phyloP scores from a whole-genome alignment of 2,329 filamentous ascomycete species.

The Knoxdaviesia capensis region DNA sequence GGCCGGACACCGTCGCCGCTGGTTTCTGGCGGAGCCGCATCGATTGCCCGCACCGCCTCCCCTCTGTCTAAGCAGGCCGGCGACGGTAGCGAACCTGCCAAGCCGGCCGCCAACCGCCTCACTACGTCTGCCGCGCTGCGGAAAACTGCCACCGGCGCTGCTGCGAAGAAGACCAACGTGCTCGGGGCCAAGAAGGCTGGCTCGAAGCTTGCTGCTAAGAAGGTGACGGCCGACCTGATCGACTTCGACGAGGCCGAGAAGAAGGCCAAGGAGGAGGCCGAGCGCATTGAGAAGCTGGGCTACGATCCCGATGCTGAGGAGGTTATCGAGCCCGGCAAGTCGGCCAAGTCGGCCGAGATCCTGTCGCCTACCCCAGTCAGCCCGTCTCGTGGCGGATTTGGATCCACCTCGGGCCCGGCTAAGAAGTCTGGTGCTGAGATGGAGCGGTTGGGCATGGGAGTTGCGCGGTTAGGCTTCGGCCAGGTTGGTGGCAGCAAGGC shows the following conservation, averaged over 20 bases:
- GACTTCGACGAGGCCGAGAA: conserved; percentile 96
- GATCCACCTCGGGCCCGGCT: conserved; percentile 32
- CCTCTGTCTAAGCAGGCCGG: conserved; percentile 42
- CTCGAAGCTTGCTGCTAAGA: conserved; percentile 81
- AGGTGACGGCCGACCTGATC: conserved; percentile 59
- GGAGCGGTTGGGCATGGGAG: conserved; percentile 77
- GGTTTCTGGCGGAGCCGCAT: conserved; percentile 43
- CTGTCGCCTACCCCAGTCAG: conserved; percentile 57
- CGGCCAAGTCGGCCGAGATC: conserved; percentile 30
- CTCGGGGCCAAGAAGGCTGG: conserved; percentile 62
- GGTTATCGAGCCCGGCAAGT: conserved; percentile 43
- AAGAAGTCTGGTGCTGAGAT: conserved; percentile 58
- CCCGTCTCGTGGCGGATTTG: conserved; percentile 40
- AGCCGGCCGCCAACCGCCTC: conserved; percentile 47
- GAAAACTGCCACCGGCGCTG: conserved; percentile 44
- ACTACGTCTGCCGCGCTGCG: conserved; percentile 66
- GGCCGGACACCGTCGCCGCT: conserved; percentile 80
- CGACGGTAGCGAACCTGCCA: conserved; percentile 30
- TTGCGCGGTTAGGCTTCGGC: conserved; percentile 70
- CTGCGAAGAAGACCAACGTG: conserved; percentile 67
- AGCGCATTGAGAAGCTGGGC: conserved; percentile 83
- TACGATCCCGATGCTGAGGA: conserved; percentile 85
- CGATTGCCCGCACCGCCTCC: conserved; percentile 58
- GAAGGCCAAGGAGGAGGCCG: conserved; percentile 92
- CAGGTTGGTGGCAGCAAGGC: conserved; percentile 51